Base-by-base conservation (phyloP, 257 asterid species). In the Voacanga thouarsii region DNA sequence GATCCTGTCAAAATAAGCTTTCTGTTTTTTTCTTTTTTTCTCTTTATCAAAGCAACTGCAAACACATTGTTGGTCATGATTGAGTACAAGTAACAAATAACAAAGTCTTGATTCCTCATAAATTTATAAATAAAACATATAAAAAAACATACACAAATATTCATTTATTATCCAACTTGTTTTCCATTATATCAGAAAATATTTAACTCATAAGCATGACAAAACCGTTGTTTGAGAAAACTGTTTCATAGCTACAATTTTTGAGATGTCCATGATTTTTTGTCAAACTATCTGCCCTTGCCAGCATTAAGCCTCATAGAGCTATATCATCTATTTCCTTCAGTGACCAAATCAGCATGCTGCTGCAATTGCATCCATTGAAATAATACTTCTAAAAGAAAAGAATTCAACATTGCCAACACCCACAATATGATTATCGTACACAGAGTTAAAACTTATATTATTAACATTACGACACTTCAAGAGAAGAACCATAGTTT, bases 301-400 rank as follows among this genome's bases (percentile, higher is more conserved):
- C 37, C 72, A 39, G 50, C 72, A 18, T 37, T 66, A 12, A 56
- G 39, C 69, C 78, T 74, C 16, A 74, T 55, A 6, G 78, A 24
- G 6, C 23, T 41, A 49, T 66, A 66, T 66, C 14, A 9, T 9
- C 6, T 26, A 2, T 66, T 66, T 37, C 72, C 21, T 60, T 7
- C 67, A 60, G 0, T n/a, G 37, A 16, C 14, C 9, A 39, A 60
- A 12, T 24, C 30, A 60, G 67, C 67, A 55, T n/a, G 59, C 7
- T 16, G 59, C n/a, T 7, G 4, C 6, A n/a, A n/a, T n/a, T n/a
- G n/a, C n/a, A n/a, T n/a, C n/a, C n/a, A n/a, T n/a, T n/a, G n/a
- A n/a, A 33, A 33, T 33, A 33, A 33, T 33, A 2, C 37, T 33
- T 33, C 37, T 33, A 33, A 33, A 33, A 33, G 37, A 33, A 33